A percentile compares a stretch with the other conserved stretches of the same genome.
These are phyloP conservation scores for Cubamyces lactineus DNA, from an alignment of 768 basidiomycete species.

Conservation along the genomic window DNA sequence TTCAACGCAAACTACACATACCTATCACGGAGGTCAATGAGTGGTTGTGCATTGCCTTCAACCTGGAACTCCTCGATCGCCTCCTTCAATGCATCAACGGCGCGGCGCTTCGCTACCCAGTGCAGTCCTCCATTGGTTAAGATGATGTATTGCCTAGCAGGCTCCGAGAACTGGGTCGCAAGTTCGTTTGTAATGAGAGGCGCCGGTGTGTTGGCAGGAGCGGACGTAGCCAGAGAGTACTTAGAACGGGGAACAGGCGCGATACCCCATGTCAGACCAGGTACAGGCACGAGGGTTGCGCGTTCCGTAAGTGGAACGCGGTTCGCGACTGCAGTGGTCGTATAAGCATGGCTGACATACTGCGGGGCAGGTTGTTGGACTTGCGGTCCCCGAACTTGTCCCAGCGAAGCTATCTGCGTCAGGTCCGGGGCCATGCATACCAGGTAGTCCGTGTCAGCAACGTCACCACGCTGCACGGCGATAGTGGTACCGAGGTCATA, in stretches of 20 bases:
- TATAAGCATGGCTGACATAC: constrained; percentile 46
- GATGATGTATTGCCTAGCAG: constrained; percentile 80
- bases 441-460: constrained; percentile 73
- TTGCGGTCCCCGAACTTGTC: constrained; percentile 56
- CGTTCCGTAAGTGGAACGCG: constrained; percentile 77
- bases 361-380: constrained; percentile 44
- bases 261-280: constrained; percentile 86
- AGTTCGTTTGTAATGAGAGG: constrained; percentile 77
- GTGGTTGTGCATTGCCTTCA: constrained; percentile 75
- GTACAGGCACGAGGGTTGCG: constrained; percentile 74
- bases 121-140: constrained; percentile 86
- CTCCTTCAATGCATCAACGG: constrained; percentile 82
- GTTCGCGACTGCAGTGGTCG: constrained; percentile 37
- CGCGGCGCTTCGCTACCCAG: constrained; percentile 77
- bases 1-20: constrained; percentile 34
- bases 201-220: constrained; percentile 41
- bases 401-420: constrained; percentile 68
- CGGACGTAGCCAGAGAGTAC: constrained; percentile 35
- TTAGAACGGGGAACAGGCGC: constrained; percentile 51
- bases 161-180: constrained; percentile 77
- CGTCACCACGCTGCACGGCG: constrained; percentile 74
- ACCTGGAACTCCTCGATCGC: constrained; percentile 82
- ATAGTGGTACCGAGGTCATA: constrained; percentile 70
- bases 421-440: constrained; percentile 78
- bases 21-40: constrained; percentile 85